Evolutionary conservation across 495 filamentous ascomycete genomes (phyloP), one percentile per base, ranked within the genome.

Genomic region (Penicillium flavigenum): DNA sequence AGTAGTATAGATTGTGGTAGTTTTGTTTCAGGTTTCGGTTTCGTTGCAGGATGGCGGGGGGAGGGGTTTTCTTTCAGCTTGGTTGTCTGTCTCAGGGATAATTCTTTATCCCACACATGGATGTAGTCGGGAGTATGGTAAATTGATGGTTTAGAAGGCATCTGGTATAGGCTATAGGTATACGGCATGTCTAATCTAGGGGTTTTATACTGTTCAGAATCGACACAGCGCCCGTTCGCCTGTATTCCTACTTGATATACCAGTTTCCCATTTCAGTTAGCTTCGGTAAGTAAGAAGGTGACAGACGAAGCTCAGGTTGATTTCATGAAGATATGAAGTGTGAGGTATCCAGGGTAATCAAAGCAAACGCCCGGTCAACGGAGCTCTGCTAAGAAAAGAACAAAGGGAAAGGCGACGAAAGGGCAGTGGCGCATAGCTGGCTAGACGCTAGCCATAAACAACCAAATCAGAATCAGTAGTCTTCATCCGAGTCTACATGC

Each of bases 401-500:
- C 36, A 39, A 16, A 39, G 36, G 5, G 12, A 39, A 12, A 38
- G 14, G 16, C 6, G 16, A 7, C 16, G 1, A n/a, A 39, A 39
- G 3, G n/a, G 36, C 36, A 39, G 16, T 39, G 36, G n/a, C 36
- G 36, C 36, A 17, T 39, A 34, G 31, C 31, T 2, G 11, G 31
- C 29, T 36, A 16, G 12, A 5, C 4, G 29, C 17, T 36, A 24
- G 9, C 47, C 47, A 22, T 22, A 5, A 22, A 50, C 14, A 38
- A 46, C 26, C 19, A n/a, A 45, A 26, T 45, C 3, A 16, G 26
- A 22, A 46, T 55, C 44, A 55, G 32, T 55, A 55, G 16, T 74
- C 72, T 49, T 74, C 70, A 46, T 74, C 74, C 16, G 68, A 74
- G 45, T 74, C 68, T 47, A 63, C 54, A 45, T 72, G 60, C 51